Evolutionary conservation across 768 basidiomycete genomes (phyloP).

Genomic region (Rhodotorula toruloides): DNA sequence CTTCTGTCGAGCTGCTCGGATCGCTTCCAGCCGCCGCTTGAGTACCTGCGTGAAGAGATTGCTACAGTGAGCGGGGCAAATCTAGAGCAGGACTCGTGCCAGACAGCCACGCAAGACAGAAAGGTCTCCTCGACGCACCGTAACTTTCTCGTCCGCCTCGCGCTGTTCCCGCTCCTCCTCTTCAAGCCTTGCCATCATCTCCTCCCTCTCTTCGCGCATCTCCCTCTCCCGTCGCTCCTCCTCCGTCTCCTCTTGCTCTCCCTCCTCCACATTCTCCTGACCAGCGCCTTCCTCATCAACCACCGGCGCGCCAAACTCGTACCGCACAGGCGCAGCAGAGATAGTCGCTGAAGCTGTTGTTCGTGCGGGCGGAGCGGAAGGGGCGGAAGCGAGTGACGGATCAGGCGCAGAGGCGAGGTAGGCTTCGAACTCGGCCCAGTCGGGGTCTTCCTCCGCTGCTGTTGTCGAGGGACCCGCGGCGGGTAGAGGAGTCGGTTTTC

Average conservation of each 20-base stretch:
- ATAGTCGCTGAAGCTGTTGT: slow-evolving; percentile 17
- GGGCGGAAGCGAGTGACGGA: neutral
- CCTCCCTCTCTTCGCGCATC: slow-evolving; percentile 20
- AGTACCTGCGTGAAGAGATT: slow-evolving; percentile 14
- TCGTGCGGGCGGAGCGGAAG: neutral
- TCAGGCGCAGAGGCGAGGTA: slow-evolving; percentile 6
- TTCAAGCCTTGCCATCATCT: slow-evolving; percentile 16
- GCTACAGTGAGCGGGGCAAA: neutral
- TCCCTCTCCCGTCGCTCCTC: neutral
- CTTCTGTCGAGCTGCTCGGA: slow-evolving; percentile 26
- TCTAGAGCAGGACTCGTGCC: neutral
- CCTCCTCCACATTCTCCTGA: neutral
- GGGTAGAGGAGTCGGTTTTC: neutral
- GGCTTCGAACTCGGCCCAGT: slow-evolving; percentile 6
- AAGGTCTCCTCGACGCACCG: slow-evolving; percentile 12
- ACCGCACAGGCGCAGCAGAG: slow-evolving; percentile 11
- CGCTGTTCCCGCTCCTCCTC: slow-evolving; percentile 21
- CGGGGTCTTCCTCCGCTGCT: slow-evolving; percentile 13
- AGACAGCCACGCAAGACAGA: neutral
- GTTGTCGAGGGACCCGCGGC: neutral
- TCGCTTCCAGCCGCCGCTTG: slow-evolving; percentile 33
- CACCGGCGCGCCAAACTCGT: slow-evolving; percentile 26
- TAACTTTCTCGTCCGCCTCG: slow-evolving; percentile 3
- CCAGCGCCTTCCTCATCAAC: neutral
- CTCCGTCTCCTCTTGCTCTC: slow-evolving; percentile 6